A percentile compares a stretch with the other conserved stretches of the same genome.
These are phyloP conservation scores for Hypseocharis bilobata DNA, from an alignment of 441 rosid species.

Conservation along the genomic window DNA sequence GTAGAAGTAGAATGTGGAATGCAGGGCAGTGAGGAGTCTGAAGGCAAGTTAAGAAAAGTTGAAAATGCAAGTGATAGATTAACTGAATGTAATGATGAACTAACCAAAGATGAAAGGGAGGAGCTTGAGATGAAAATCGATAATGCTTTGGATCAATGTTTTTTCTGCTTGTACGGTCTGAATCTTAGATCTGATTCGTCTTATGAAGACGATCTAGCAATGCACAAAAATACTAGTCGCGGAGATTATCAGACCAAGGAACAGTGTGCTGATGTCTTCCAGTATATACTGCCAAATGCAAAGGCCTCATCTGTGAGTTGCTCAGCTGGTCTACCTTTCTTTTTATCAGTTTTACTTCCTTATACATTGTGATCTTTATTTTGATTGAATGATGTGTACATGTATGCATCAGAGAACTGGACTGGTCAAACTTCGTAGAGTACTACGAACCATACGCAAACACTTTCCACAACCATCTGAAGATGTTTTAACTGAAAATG, in stretches of 20 bases:
- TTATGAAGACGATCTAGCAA: constrained; percentile 80
- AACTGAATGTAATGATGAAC: constrained; percentile 37
- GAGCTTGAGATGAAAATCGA: constrained; percentile 80
- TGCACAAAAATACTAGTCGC: constrained; percentile 82
- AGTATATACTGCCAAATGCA: constrained; percentile 84
- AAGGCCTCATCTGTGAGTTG: constrained; percentile 83
- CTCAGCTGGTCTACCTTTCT: constrained; percentile 21
- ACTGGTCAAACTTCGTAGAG: constrained; percentile 89
- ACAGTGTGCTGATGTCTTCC: constrained; percentile 96
- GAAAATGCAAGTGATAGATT: constrained; percentile 33
- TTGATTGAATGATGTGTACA: constrained; percentile 20
- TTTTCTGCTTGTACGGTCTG: constrained; percentile 94
- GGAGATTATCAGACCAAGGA: constrained; percentile 98
- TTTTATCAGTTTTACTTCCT: constrained; percentile 3
- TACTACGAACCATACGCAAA: constrained; percentile 83
- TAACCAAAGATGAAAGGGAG: constrained; percentile 71
- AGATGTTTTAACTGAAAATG: constrained; percentile 65
- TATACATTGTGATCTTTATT: neutral
- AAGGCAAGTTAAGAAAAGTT: constrained; percentile 27
- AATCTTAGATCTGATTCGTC: constrained; percentile 88
- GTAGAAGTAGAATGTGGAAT: constrained; percentile 24
- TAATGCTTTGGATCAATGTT: constrained; percentile 89
- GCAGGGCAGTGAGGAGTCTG: constrained; percentile 17
- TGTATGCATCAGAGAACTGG: constrained; percentile 69
- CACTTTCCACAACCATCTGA: constrained; percentile 95